Evolutionary conservation across 352 stramenopile species (phyloP).

Genomic region (Phytophthora fragariaefolia): DNA sequence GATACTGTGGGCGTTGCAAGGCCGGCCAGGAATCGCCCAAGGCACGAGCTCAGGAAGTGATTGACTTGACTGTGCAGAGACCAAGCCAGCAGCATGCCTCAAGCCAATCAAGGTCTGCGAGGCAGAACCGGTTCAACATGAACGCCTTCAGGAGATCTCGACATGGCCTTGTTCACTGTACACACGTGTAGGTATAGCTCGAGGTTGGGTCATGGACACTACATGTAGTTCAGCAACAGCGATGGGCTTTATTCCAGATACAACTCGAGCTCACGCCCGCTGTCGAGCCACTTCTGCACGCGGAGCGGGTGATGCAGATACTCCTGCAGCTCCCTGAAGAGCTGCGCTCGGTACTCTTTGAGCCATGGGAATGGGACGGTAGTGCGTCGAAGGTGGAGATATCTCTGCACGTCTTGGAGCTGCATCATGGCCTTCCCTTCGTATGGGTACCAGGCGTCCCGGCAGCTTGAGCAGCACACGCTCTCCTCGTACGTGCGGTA

Average conservation of each 20-base stretch:
- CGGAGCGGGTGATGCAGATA: constrained; percentile 28
- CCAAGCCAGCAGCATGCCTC: constrained; percentile 28
- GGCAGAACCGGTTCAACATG: constrained; percentile 22
- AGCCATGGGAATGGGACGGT: constrained; percentile 28
- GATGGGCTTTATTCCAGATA: constrained; percentile 24
- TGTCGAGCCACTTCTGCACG: constrained; percentile 30
- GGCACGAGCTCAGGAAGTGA: constrained; percentile 41
- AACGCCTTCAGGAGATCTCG: constrained; percentile 1
- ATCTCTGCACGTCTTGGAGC: constrained; percentile 28
- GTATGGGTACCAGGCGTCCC: constrained; percentile 33
- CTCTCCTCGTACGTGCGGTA: constrained; percentile 35
- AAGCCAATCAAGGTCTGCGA: constrained; percentile 30
- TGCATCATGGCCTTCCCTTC: constrained; percentile 29
- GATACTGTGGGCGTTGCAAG: constrained; percentile 11
- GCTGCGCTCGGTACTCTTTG: constrained; percentile 23
- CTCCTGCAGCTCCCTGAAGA: constrained; percentile 33
- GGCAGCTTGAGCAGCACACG: constrained; percentile 26
- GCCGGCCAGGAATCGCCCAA: constrained; percentile 17
- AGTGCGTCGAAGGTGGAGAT: constrained; percentile 30
- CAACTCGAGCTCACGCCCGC: constrained; percentile 25
- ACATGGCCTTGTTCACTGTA: too few species aligned
- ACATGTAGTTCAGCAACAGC: too few species aligned
- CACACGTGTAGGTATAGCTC: too few species aligned
- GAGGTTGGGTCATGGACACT: too few species aligned
- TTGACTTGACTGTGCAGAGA: constrained; percentile 29